Percentiles rank a stretch among this genome's conserved stretches.
Conservation (phyloP, 2,329 filamentous ascomycete genomes). For the Grosmannia huntii region DNA sequence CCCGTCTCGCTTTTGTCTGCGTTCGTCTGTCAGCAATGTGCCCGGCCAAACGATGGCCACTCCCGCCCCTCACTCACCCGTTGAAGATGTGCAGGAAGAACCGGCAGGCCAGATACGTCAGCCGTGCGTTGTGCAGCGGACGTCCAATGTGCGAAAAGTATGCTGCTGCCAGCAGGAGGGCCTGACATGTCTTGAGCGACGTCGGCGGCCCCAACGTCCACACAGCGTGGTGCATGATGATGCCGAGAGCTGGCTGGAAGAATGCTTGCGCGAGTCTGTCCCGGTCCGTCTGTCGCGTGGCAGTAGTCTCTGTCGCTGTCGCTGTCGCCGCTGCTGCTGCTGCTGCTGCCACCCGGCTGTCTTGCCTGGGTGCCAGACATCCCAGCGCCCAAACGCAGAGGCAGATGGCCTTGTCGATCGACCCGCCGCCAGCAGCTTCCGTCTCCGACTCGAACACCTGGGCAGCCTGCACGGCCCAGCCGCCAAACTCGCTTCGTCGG, state of each 20-base stretch:
- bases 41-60: no score
- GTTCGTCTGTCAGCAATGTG: background rate
- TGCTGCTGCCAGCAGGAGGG: conserved; percentile 23
- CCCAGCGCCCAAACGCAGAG: conserved; percentile 25
- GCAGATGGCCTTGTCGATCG: conserved; percentile 21
- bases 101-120: conserved; percentile 20
- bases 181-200: conserved; percentile 19
- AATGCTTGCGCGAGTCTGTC: conserved; percentile 19
- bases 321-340: background rate
- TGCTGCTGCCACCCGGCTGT: background rate
- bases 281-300: conserved; percentile 11
- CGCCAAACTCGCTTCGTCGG: conserved; percentile 15
- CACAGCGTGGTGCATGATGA: conserved; percentile 19
- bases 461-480: conserved; percentile 17
- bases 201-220: conserved; percentile 17
- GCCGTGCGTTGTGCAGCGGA: conserved; percentile 23
- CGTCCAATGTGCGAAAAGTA: conserved; percentile 24
- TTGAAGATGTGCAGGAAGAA: conserved; percentile 19
- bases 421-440: background rate
- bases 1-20: background rate
- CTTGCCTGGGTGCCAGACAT: conserved; percentile 8
- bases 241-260: conserved; percentile 22
- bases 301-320: background rate
- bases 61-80: conserved; percentile 14
- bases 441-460: conserved; percentile 12